Evolutionary conservation across 306 rosid genomes (phyloP).

Genomic region (Coriaria nepalensis): DNA sequence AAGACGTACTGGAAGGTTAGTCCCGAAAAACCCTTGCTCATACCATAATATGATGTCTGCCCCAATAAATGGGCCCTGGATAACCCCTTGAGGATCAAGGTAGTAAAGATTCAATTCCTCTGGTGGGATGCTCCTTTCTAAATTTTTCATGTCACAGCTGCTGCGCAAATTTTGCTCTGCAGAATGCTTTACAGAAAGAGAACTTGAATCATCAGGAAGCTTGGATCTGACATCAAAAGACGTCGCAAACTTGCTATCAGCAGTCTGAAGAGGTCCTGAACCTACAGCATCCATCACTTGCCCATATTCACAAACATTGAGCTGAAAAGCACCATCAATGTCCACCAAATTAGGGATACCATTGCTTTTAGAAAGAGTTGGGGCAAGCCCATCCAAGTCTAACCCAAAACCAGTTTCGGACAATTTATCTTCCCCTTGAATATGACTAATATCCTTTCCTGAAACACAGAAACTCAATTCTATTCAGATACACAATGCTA

Average conservation of each 20-base stretch:
- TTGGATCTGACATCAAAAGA: conserved; percentile 20
- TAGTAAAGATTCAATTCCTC: conserved; percentile 36
- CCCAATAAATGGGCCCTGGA: conserved; percentile 46
- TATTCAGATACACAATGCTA: neutral
- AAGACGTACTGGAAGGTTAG: conserved; percentile 41
- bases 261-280: conserved; percentile 4
- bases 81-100: conserved; percentile 54
- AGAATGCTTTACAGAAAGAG: conserved; percentile 18
- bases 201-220: conserved; percentile 22
- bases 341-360: conserved; percentile 12
- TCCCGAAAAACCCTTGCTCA: conserved; percentile 54
- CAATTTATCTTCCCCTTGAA: conserved; percentile 12
- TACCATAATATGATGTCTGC: conserved; percentile 46
- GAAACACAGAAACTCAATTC: conserved; percentile 8
- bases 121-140: conserved; percentile 15
- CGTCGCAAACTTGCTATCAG: conserved; percentile 15
- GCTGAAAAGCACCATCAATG: conserved; percentile 21
- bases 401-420: conserved; percentile 1
- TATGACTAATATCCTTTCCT: conserved; percentile 12
- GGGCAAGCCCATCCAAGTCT: conserved; percentile 11
- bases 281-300: conserved; percentile 15
- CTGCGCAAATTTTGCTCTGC: conserved; percentile 17
- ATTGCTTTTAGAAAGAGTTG: conserved; percentile 16
- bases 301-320: conserved; percentile 9
- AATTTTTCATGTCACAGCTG: conserved; percentile 13